phyloP scores from a whole-genome alignment of 768 basidiomycete genomes.

The Lactarius sanguifluus region DNA sequence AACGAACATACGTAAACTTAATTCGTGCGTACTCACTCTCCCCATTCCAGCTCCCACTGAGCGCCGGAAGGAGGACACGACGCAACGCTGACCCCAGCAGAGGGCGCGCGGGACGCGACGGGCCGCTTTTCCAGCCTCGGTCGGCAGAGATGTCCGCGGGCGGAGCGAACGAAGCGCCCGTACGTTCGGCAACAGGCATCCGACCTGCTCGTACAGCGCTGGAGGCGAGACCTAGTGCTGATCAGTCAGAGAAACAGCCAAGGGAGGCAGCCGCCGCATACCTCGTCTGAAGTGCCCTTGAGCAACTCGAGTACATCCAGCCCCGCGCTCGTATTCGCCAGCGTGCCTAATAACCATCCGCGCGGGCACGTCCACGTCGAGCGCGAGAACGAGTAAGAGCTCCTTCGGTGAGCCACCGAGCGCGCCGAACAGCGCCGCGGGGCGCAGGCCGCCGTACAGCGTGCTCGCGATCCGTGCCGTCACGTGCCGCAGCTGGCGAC shows the following conservation, averaged over 20 bases:
- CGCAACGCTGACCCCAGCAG: slow-evolving; percentile 32
- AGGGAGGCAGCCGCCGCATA: slow-evolving; percentile 9
- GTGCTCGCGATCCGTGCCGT: slow-evolving; percentile 35
- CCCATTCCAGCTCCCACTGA: no score
- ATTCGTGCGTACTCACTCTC: no score
- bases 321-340: slow-evolving; percentile 34
- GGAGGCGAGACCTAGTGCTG: slow-evolving; percentile 21
- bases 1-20: no score
- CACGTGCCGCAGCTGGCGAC: slow-evolving; percentile 32
- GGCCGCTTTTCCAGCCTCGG: slow-evolving; percentile 38
- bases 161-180: slow-evolving; percentile 34
- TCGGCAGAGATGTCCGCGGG: slow-evolving; percentile 40
- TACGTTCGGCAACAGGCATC: slow-evolving; percentile 32
- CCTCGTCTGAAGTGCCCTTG: slow-evolving; percentile 36
- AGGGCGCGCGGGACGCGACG: slow-evolving; percentile 34
- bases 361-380: slow-evolving; percentile 36
- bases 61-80: no score
- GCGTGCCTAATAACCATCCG: slow-evolving; percentile 35
- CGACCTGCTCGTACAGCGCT: slow-evolving; percentile 36
- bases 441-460: slow-evolving; percentile 38
- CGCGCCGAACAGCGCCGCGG: slow-evolving; percentile 34
- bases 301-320: slow-evolving; percentile 34
- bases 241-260: neutral
- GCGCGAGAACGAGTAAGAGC: slow-evolving; percentile 26
- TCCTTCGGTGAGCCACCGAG: slow-evolving; percentile 29